Percentiles rank a stretch among this genome's conserved stretches.
Evolutionary conservation across 805 yeast genomes (phyloP).

Genomic region (Schwanniomyces sp.): DNA sequence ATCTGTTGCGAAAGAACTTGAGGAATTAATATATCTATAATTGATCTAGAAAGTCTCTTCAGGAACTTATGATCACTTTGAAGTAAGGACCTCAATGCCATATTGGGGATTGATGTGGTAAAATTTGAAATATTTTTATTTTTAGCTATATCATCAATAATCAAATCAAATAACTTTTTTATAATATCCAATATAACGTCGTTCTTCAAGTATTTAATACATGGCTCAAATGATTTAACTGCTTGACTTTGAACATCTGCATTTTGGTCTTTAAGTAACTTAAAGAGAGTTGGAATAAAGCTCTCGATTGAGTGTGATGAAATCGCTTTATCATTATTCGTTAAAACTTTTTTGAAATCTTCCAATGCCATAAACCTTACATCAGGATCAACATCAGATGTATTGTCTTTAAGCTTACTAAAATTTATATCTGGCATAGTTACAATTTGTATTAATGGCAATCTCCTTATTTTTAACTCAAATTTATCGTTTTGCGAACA

Average conservation of each 20-base stretch:
- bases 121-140: slow-evolving; percentile 21
- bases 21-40: slow-evolving; percentile 41
- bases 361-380: slow-evolving; percentile 81
- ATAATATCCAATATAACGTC: slow-evolving; percentile 30
- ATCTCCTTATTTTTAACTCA: not conserved
- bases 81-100: slow-evolving; percentile 49
- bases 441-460: not conserved
- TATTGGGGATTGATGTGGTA: slow-evolving; percentile 51
- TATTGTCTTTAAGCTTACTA: slow-evolving; percentile 38
- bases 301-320: slow-evolving; percentile 25
- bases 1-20: slow-evolving; percentile 31
- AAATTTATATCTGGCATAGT: slow-evolving; percentile 27
- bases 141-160: slow-evolving; percentile 15
- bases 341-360: slow-evolving; percentile 56
- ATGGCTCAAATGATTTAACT: slow-evolving; percentile 53
- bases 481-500: not conserved
- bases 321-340: slow-evolving; percentile 18
- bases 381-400: slow-evolving; percentile 74
- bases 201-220: slow-evolving; percentile 37
- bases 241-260: slow-evolving; percentile 78
- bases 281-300: slow-evolving; percentile 41
- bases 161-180: slow-evolving; percentile 22
- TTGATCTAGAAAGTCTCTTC: slow-evolving; percentile 19
- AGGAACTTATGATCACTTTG: slow-evolving; percentile 25
- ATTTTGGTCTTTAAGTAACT: slow-evolving; percentile 56